Conservation (phyloP, 1,139 yeast species). For the Kurtzmaniella quercitrusa region DNA sequence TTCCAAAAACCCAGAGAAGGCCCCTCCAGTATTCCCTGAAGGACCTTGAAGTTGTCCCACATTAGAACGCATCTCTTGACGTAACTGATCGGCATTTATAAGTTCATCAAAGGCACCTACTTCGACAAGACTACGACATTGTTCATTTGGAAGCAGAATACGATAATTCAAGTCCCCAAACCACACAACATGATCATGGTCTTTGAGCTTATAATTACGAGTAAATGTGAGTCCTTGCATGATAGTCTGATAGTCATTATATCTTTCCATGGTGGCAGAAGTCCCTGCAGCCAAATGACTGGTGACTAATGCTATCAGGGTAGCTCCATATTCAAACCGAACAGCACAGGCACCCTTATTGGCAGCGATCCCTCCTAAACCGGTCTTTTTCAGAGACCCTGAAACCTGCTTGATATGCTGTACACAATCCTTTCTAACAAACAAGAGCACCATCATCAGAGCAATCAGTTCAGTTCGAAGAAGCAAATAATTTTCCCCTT, state of each 20-base stretch:
- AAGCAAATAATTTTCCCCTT: slow-evolving; percentile 31
- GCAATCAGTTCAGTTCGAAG: slow-evolving; percentile 43
- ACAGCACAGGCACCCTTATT: slow-evolving; percentile 92
- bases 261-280: slow-evolving; percentile 79
- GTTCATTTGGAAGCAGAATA: slow-evolving; percentile 69
- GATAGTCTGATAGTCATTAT: slow-evolving; percentile 80
- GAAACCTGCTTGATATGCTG: slow-evolving; percentile 67
- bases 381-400: slow-evolving; percentile 81
- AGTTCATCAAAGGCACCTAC: slow-evolving; percentile 46
- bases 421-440: slow-evolving; percentile 44
- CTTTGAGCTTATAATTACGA: slow-evolving; percentile 63
- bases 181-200: slow-evolving; percentile 89
- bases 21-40: slow-evolving; percentile 40
- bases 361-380: slow-evolving; percentile 88
- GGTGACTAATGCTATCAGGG: slow-evolving; percentile 78
- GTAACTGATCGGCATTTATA: slow-evolving; percentile 76
- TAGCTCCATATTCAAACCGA: slow-evolving; percentile 70
- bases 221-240: slow-evolving; percentile 74
- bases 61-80: slow-evolving; percentile 58
- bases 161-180: slow-evolving; percentile 95
- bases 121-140: slow-evolving; percentile 57
- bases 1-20: slow-evolving; percentile 82
- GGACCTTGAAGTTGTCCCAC: not conserved
- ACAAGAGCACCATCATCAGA: slow-evolving; percentile 39
- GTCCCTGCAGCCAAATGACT: slow-evolving; percentile 95